phyloP scores from a whole-genome alignment of 352 stramenopile genomes.

The Pythium aphanidermatum region DNA sequence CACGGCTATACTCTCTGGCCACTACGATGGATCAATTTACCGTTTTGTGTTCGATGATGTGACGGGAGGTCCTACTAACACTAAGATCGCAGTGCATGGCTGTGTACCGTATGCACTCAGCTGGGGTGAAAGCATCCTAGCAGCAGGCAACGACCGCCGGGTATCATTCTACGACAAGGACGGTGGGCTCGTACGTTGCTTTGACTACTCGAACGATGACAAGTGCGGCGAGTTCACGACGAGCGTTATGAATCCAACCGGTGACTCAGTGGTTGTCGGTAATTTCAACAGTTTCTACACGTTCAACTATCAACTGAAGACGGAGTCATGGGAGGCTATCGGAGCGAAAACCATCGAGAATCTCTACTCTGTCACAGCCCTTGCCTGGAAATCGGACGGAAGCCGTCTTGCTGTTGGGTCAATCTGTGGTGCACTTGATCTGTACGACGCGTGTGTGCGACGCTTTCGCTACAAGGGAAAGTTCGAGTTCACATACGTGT shows the following conservation, averaged over 20 bases:
- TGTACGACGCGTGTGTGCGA: constrained; percentile 91
- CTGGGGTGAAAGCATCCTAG: constrained; percentile 89
- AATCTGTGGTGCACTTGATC: constrained; percentile 87
- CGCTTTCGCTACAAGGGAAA: constrained; percentile 91
- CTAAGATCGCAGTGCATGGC: constrained; percentile 84
- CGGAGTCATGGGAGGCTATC: constrained; percentile 78
- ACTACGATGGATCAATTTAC: constrained; percentile 92
- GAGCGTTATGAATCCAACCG: constrained; percentile 85
- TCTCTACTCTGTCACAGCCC: constrained; percentile 89
- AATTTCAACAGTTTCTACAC: constrained; percentile 94
- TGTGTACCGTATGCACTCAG: constrained; percentile 88
- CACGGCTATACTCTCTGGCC: constrained; percentile 83
- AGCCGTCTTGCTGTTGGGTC: constrained; percentile 86
- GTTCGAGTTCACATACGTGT: constrained; percentile 96
- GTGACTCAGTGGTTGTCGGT: constrained; percentile 88
- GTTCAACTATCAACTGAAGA: constrained; percentile 83
- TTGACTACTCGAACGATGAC: constrained; percentile 88
- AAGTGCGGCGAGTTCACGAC: constrained; percentile 79
- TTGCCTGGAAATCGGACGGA: constrained; percentile 91
- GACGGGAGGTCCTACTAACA: constrained; percentile 66
- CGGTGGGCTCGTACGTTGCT: constrained; percentile 75
- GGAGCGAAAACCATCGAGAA: constrained; percentile 87
- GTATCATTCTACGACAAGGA: constrained; percentile 91
- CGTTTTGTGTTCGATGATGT: constrained; percentile 90
- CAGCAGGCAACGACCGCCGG: constrained; percentile 87